Base-by-base conservation (phyloP, 2,329 filamentous ascomycete genomes). In the Dactylonectria macrodidyma region DNA sequence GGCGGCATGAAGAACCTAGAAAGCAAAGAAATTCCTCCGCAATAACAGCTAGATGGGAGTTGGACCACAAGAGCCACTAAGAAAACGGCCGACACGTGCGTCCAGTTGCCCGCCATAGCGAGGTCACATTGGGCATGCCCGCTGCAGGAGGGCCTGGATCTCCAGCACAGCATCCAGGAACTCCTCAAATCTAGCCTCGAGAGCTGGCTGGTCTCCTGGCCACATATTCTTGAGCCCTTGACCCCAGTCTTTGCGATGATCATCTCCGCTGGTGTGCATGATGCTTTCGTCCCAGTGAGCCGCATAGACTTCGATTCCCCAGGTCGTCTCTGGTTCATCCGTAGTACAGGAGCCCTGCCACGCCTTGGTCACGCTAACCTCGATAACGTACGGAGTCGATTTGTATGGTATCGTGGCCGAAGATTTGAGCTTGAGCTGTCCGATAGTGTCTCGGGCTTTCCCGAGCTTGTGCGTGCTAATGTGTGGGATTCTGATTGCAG, bases 281-380 rank as follows among this genome's bases (percentile, higher is more conserved):
- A 81, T 72, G 44, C 73, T 76, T 55, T 79, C 80, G n/a, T 81
- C 80, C 81, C 81, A 83, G 52, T 81, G 76, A 51, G 69, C 66
- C 14, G 77, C 80, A 66, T 78, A 79, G 16, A 82, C 57, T 38
- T 80, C 77, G 22, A 82, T 62, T 1, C 75, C 75, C 77, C 77
- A 81, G 48, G 71, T 77, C 9, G 71, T 62, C 10, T 77, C 68
- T 10, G 79, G 71, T 5, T 65, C 19, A 24, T n/a, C 59, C 63
- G 16, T 67, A 52, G 52, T 71, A 14, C 38, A 16, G 6, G 26
- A 6, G 12, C 72, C 75, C 30, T 72, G 66, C 76, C 80, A 80
- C 4, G 64, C 59, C 58, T 78, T 74, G 5, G 76, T 78, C 26
- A 78, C 56, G 26, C 73, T 77, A 22, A 81, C 65, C 50, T 82